Percentiles rank a stretch among this genome's conserved stretches.
phyloP scores from a whole-genome alignment of 2,329 filamentous ascomycete genomes.

The Zopfia rhizophila region DNA sequence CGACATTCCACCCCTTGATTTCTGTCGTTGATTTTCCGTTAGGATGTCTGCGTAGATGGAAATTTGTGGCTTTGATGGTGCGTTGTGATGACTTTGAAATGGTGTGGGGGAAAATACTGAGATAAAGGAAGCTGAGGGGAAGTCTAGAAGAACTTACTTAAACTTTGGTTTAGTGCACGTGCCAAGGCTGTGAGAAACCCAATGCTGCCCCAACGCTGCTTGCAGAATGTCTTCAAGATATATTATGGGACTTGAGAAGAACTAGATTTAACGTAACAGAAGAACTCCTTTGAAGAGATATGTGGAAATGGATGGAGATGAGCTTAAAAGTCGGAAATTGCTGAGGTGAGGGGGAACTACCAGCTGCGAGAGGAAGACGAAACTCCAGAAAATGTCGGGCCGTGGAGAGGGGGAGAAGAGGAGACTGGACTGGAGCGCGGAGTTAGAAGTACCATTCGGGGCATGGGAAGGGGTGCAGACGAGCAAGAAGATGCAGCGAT shows the following conservation, averaged over 20 bases:
- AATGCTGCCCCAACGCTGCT: constrained; percentile 15
- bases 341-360: constrained; percentile 33
- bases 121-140: constrained; percentile 7
- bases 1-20: constrained; percentile 39
- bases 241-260: background rate
- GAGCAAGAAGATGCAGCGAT: constrained; percentile 9
- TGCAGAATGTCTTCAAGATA: no score
- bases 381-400: constrained; percentile 10
- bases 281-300: background rate
- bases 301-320: constrained; percentile 21
- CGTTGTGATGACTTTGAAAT: no score
- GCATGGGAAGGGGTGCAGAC: background rate
- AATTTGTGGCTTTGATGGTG: no score
- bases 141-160: constrained; percentile 22
- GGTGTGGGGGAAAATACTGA: constrained; percentile 4
- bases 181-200: constrained; percentile 29
- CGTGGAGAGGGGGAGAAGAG: constrained; percentile 3
- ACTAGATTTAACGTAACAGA: background rate
- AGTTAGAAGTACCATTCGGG: background rate
- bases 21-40: constrained; percentile 7
- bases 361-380: constrained; percentile 27
- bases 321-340: constrained; percentile 22
- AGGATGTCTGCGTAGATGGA: no score
- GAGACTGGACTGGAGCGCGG: constrained; percentile 5
- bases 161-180: constrained; percentile 40